These are phyloP conservation scores for Herpetomonas samuelpessoai DNA, from an alignment of 208 protist species.

Conservation along the genomic window DNA sequence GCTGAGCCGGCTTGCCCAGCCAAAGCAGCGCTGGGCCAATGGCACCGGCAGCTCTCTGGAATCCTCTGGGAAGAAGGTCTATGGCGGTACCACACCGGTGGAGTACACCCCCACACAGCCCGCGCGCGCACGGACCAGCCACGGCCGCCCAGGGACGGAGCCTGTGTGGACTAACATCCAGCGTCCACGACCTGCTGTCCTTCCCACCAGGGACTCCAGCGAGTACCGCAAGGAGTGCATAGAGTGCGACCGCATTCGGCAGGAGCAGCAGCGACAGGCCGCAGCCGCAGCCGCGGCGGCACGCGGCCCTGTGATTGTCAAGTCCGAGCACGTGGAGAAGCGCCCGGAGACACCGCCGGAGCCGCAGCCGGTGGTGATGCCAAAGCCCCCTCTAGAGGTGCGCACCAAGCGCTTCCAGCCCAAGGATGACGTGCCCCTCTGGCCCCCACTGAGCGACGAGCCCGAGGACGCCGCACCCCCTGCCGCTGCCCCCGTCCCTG, in stretches of 20 bases:
- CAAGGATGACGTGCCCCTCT: slow-evolving; percentile 6
- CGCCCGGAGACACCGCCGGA: too few relatives aligned
- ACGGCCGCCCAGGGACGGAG: neutral
- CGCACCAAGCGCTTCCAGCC: slow-evolving; percentile 10
- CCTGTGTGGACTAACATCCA: neutral
- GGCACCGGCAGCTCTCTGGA: neutral
- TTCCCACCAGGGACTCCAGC: neutral
- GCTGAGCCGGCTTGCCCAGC: slow-evolving; percentile 18
- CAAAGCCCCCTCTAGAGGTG: slow-evolving; percentile 18
- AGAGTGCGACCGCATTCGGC: neutral
- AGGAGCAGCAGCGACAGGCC: neutral
- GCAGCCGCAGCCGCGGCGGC: neutral
- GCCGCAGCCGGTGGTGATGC: neutral
- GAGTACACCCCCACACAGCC: neutral
- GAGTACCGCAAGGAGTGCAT: neutral
- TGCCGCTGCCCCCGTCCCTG: neutral
- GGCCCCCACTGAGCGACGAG: neutral
- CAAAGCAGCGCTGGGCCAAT: slow-evolving; percentile 6
- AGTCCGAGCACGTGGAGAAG: neutral
- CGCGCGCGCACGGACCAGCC: neutral
- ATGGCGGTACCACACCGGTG: neutral
- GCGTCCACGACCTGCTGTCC: neutral
- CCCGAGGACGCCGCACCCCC: neutral
- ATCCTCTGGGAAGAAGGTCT: neutral
- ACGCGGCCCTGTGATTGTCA: neutral